Base-by-base conservation (phyloP, 1,139 yeast species). In the Williopsis jadinii region DNA sequence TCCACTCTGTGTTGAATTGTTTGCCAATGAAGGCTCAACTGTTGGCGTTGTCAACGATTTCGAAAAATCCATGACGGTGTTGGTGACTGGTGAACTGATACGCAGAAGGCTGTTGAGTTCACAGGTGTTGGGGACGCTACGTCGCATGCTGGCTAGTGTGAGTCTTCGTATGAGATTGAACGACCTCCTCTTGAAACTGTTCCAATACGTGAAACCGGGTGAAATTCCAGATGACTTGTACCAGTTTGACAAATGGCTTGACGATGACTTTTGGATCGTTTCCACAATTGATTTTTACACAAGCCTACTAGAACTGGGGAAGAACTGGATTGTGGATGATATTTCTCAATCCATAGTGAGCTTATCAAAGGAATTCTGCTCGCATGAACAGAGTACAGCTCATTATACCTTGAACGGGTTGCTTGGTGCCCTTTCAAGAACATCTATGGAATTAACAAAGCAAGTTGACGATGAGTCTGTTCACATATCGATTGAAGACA, bases 231-330 rank as follows among this genome's bases (percentile, higher is more conserved):
- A 36, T 3, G 44, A 45, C 5, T 34, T 64, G 19, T 63, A 57
- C 8, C 34, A 50, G 3, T 41, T 47, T 14, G 28, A 45, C 3
- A 47, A 50, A 5, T 35, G 37, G 26, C 24, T 36, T 8, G 40
- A 35, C 8, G 67, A 64, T 41, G 52, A 60, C 10, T 38, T 64
- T 6, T 44, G 50, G 31, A 58, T 61, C 19, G 48, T 64, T n/a
- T 52, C 52, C 37, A 33, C 60, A n/a, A 45, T 60, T 14, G 52
- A 52, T 26, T 64, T 61, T 44, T 58, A 59, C 32, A 49, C 51
- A 2, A 48, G 47, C 4, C 19, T 60, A 8, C 30, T 63, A 11
- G 48, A 47, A 4, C 29, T 47, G 11, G 42, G 50, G 2, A 41
- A 48, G 32, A 13, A 38, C 8, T 43, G 52, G 53, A 31, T 51